These are phyloP conservation scores for Ricinus communis DNA, from an alignment of 345 rosid species.

Conservation along the genomic window DNA sequence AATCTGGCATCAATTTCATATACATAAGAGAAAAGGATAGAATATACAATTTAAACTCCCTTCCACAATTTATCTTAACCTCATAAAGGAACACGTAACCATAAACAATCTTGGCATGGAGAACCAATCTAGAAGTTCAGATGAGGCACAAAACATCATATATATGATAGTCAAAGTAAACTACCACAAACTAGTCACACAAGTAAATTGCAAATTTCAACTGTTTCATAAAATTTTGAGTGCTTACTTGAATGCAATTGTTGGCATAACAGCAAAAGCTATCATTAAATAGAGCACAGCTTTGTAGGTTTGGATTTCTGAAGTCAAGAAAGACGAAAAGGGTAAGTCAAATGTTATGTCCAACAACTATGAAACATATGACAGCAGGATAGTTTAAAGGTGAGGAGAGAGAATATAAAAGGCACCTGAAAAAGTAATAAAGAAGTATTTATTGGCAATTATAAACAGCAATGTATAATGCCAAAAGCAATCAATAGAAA, in stretches of 20 bases:
- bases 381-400: not conserved
- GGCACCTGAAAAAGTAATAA: not conserved
- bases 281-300: constrained; percentile 61
- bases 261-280: constrained; percentile 75
- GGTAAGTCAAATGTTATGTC: no score
- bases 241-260: constrained; percentile 77
- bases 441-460: not conserved
- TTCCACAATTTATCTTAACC: not conserved
- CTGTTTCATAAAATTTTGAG: constrained; percentile 9
- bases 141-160: not conserved
- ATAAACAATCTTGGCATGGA: not conserved
- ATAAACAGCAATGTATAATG: not conserved
- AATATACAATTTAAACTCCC: not conserved
- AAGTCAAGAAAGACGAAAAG: constrained; percentile 16
- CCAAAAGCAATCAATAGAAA: not conserved
- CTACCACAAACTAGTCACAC: not conserved
- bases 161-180: not conserved
- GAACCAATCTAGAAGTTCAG: not conserved
- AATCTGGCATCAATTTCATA: not conserved
- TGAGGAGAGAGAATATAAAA: not conserved
- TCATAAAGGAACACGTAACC: not conserved
- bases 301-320: constrained; percentile 65
- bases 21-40: not conserved
- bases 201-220: not conserved
- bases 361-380: not conserved